Percentiles rank a stretch among this genome's conserved stretches.
These are phyloP conservation scores for Citrus trifoliata DNA, from an alignment of 345 rosid genomes.

Conservation along the genomic window DNA sequence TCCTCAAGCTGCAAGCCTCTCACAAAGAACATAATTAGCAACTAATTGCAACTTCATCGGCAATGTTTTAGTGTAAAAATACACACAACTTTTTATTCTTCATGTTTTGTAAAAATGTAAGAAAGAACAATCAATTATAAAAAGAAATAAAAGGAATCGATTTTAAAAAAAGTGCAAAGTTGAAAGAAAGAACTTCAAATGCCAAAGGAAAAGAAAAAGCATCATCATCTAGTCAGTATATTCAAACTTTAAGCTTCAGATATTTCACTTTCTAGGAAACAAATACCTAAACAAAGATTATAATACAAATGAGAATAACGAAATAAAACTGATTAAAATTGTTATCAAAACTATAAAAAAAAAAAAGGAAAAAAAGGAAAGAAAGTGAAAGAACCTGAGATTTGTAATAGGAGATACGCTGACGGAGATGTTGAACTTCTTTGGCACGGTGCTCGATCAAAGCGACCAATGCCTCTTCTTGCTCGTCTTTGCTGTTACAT, in stretches of 20 bases:
- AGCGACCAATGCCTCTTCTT: conserved; percentile 69
- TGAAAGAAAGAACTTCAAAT: not conserved
- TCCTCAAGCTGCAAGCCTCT: conserved; percentile 51
- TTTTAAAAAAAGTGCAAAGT: not conserved
- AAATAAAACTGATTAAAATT: not conserved
- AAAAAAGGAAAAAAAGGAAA: not conserved
- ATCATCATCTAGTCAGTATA: not conserved
- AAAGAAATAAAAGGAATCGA: not conserved
- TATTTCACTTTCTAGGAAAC: not conserved
- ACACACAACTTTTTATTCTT: not conserved
- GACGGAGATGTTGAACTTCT: conserved; percentile 58
- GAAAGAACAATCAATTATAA: not conserved
- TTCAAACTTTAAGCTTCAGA: not conserved
- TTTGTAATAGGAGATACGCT: conserved; percentile 65
- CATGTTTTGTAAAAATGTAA: not conserved
- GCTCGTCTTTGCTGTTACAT: conserved; percentile 39
- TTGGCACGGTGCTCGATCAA: conserved; percentile 66
- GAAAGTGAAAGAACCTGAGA: conserved; percentile 46
- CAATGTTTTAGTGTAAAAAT: not conserved
- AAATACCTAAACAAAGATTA: not conserved
- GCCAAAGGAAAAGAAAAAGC: not conserved
- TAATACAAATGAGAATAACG: not conserved
- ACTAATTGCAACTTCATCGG: not conserved
- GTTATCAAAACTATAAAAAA: not conserved
- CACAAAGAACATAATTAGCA: conserved; percentile 6